Percentiles rank a stretch among this genome's conserved stretches.
Conservation (phyloP, 352 stramenopile genomes). For the Pythium guiyangense region DNA sequence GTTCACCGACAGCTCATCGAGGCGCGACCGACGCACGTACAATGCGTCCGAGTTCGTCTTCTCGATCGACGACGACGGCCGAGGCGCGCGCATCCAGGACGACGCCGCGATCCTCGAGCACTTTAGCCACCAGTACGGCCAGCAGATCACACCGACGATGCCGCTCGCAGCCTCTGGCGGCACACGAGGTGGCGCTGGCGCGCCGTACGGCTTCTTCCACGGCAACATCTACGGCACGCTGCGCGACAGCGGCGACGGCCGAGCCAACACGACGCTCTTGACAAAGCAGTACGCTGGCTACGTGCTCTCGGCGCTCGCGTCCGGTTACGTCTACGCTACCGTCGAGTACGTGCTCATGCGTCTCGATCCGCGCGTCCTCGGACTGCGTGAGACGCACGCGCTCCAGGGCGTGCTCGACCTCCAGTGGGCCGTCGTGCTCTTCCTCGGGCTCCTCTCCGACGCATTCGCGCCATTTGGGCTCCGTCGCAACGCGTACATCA, state of each 20-base stretch:
- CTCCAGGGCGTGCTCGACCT: conserved; percentile 23
- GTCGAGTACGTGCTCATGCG: conserved; percentile 4
- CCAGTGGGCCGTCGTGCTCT: conserved; percentile 28
- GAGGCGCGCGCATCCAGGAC: not conserved
- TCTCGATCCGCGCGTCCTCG: conserved; percentile 3
- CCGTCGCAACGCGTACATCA: conserved; percentile 4
- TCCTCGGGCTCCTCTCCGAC: conserved; percentile 30
- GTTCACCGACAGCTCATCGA: not conserved
- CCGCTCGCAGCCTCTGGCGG: not conserved
- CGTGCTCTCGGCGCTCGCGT: not conserved
- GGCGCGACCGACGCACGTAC: not conserved
- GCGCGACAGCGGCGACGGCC: not conserved
- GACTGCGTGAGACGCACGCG: conserved; percentile 6
- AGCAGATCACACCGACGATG: not conserved
- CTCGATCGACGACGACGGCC: conserved; percentile 3
- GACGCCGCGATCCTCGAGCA: conserved; percentile 1
- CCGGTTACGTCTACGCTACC: not conserved
- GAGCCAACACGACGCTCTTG: not conserved
- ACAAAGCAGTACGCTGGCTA: not conserved
- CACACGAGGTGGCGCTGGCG: not conserved
- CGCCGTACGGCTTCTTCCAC: not conserved
- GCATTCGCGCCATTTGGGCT: conserved; percentile 17
- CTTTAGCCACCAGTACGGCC: not conserved
- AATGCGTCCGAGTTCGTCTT: conserved; percentile 1
- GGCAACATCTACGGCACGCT: not conserved